These are phyloP conservation scores for Elongisporangium prolatum DNA, from an alignment of 352 stramenopile species.

Conservation along the genomic window DNA sequence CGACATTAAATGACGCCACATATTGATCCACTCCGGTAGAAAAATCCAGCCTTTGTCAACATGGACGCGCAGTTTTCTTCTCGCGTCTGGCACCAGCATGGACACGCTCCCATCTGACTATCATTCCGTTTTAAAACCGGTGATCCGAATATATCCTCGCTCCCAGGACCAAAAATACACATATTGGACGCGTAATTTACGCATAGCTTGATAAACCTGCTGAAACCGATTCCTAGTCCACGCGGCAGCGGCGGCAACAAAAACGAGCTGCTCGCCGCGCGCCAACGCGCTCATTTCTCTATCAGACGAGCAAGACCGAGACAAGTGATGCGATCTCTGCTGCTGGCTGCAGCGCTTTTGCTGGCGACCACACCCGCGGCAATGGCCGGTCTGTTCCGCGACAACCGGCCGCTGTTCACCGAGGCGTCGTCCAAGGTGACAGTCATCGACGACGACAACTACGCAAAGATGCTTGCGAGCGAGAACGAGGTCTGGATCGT, in stretches of 20 bases:
- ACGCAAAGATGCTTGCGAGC: constrained; percentile 39
- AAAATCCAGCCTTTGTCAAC: neutral
- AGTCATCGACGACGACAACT: constrained; percentile 28
- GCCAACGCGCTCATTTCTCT: neutral
- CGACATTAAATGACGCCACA: neutral
- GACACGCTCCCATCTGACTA: neutral
- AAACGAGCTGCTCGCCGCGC: neutral
- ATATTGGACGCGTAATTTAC: neutral
- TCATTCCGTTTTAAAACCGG: neutral
- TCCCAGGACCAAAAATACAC: neutral
- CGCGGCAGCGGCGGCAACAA: neutral
- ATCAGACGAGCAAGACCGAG: neutral
- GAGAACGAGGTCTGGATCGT: constrained; percentile 66
- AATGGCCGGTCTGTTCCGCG: constrained; percentile 22
- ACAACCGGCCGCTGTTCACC: constrained; percentile 57
- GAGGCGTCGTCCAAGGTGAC: constrained; percentile 57
- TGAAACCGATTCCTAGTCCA: neutral
- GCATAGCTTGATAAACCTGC: neutral
- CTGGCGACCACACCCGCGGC: constrained; percentile 1
- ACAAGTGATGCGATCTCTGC: neutral
- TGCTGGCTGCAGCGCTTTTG: constrained; percentile 1
- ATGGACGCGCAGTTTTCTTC: neutral
- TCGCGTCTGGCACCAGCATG: neutral
- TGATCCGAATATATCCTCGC: neutral
- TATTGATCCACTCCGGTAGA: neutral